Evolutionary conservation across 2,329 filamentous ascomycete genomes (phyloP).

Genomic region (Cryphonectria nitschkei): DNA sequence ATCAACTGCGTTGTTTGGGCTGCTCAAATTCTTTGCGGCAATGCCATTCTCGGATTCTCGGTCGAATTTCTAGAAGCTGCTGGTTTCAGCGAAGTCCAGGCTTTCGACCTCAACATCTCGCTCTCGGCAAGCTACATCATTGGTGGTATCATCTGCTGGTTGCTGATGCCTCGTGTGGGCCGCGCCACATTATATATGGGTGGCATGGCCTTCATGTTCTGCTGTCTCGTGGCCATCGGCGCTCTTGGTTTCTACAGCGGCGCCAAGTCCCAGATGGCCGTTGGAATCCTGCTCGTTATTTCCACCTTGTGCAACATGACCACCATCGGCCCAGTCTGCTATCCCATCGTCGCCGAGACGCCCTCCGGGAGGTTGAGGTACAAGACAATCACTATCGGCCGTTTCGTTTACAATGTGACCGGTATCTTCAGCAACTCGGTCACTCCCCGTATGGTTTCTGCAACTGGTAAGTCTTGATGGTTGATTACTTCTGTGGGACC

Average conservation of each 20-base stretch:
- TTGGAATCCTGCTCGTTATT: constrained; percentile 40
- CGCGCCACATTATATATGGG: constrained; percentile 46
- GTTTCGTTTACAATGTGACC: constrained; percentile 35
- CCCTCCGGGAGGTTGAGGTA: constrained; percentile 33
- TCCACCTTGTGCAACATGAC: constrained; percentile 41
- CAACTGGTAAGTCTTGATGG: constrained; percentile 30
- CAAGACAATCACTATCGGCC: constrained; percentile 35
- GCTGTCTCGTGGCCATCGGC: constrained; percentile 42
- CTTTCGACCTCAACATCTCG: constrained; percentile 45
- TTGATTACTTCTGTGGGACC: too few relatives aligned
- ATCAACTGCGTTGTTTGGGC: constrained; percentile 45
- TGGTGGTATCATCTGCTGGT: constrained; percentile 45
- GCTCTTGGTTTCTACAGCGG: constrained; percentile 36
- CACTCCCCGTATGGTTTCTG: constrained; percentile 35
- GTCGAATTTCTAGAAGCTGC: constrained; percentile 45
- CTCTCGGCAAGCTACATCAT: constrained; percentile 46
- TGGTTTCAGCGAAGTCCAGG: constrained; percentile 41
- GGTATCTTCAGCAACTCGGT: constrained; percentile 35
- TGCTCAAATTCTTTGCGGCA: constrained; percentile 43
- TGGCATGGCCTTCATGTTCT: constrained; percentile 44
- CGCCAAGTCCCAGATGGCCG: constrained; percentile 35
- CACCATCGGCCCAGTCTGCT: constrained; percentile 39
- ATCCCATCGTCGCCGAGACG: constrained; percentile 35
- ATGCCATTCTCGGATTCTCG: constrained; percentile 42
- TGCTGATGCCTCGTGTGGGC: constrained; percentile 45